Percentiles rank a stretch among this genome's conserved stretches.
These are phyloP conservation scores for Berberis thunbergii DNA, from an alignment of 164 flowering plant species.

Conservation along the genomic window DNA sequence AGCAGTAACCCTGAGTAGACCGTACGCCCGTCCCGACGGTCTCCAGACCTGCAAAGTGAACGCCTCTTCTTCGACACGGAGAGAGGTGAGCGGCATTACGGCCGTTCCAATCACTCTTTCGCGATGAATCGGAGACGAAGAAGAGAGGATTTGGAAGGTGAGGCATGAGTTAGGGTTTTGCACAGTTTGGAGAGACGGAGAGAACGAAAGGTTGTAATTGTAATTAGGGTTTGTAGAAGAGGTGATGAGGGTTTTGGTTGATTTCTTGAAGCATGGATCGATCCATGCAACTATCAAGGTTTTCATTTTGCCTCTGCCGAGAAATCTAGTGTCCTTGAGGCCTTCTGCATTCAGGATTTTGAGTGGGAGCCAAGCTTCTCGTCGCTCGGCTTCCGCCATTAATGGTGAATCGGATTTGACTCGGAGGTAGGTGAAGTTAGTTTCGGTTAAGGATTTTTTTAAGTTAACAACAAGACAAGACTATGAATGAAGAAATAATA, in stretches of 20 bases:
- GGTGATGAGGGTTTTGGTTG: conserved; percentile 6
- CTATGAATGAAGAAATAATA: no score
- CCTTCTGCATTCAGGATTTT: conserved; percentile 7
- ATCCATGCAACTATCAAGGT: conserved; percentile 10
- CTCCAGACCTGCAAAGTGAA: conserved; percentile 18
- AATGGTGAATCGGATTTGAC: no score
- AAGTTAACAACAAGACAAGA: no score
- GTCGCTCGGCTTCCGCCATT: no score
- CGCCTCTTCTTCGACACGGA: neutral
- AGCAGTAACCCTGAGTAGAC: conserved; percentile 9
- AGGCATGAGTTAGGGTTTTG: conserved; percentile 10
- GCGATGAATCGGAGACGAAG: conserved; percentile 1
- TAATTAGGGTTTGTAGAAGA: conserved; percentile 4
- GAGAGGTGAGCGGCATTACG: neutral
- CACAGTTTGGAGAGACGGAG: conserved; percentile 4
- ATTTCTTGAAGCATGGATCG: conserved; percentile 8
- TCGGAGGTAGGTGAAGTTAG: no score
- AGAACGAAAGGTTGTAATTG: conserved; percentile 5
- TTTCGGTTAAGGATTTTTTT: no score
- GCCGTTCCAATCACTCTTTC: conserved; percentile 9
- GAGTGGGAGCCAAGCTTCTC: neutral
- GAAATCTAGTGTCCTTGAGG: conserved; percentile 7
- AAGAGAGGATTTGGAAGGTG: conserved; percentile 10
- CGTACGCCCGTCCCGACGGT: conserved; percentile 15
- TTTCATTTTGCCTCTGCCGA: conserved; percentile 13